A percentile compares a stretch with the other conserved stretches of the same genome.
These are phyloP conservation scores for Cadophora sp. DNA, from an alignment of 2,329 filamentous ascomycete genomes.

Conservation along the genomic window DNA sequence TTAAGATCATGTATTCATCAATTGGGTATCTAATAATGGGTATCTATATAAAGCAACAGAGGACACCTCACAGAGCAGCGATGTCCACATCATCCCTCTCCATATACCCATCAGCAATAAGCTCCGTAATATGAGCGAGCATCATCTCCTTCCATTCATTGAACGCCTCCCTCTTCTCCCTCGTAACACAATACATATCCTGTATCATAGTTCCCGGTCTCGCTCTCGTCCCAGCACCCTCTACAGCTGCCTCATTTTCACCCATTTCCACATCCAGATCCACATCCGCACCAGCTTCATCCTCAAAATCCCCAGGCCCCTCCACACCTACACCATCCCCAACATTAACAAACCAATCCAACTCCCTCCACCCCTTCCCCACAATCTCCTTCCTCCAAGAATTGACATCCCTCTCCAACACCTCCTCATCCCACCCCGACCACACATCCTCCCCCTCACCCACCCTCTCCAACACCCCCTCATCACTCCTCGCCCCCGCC, in stretches of 20 bases:
- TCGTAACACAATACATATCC: slow-evolving; percentile 73
- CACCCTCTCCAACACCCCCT: slow-evolving; percentile 51
- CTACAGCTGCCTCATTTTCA: slow-evolving; percentile 16
- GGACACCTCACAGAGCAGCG: no score
- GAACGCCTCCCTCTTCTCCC: slow-evolving; percentile 66
- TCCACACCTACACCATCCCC: slow-evolving; percentile 45
- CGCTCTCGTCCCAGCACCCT: slow-evolving; percentile 30
- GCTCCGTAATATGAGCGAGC: slow-evolving; percentile 58
- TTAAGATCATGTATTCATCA: neutral
- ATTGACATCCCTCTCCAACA: slow-evolving; percentile 63
- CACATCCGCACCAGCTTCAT: slow-evolving; percentile 45
- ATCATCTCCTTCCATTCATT: slow-evolving; percentile 68
- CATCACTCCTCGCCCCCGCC: slow-evolving; percentile 45
- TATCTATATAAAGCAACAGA: neutral
- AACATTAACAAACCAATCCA: slow-evolving; percentile 66
- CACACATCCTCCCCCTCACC: slow-evolving; percentile 54
- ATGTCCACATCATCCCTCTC: slow-evolving; percentile 22
- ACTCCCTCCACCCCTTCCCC: slow-evolving; percentile 54
- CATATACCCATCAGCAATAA: slow-evolving; percentile 37
- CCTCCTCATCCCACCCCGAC: slow-evolving; percentile 56
- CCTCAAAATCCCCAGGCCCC: slow-evolving; percentile 39
- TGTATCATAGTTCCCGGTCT: slow-evolving; percentile 71
- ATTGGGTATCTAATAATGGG: neutral
- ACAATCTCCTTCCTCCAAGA: slow-evolving; percentile 64
- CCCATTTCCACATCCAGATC: slow-evolving; percentile 25